Evolutionary conservation across 2,329 filamentous ascomycete genomes (phyloP).

Genomic region (Aureobasidium uvarum): DNA sequence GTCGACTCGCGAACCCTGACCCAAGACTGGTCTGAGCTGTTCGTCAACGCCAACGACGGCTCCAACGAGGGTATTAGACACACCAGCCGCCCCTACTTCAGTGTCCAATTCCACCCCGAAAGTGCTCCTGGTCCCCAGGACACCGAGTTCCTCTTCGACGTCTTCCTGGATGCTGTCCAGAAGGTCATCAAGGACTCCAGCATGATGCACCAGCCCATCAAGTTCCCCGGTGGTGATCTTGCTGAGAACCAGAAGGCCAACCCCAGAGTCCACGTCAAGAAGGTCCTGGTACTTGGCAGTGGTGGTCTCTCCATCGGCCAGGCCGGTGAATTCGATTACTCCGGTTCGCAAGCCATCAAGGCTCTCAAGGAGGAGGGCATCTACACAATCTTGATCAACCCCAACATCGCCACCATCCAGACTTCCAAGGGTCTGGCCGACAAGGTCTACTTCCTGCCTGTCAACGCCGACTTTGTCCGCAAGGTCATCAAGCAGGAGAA

Average conservation of each 20-base stretch:
- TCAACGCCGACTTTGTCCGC: constrained; percentile 94
- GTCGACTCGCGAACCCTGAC: constrained; percentile 78
- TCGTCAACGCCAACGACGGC: constrained; percentile 96
- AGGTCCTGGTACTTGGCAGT: constrained; percentile 89
- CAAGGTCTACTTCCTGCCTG: constrained; percentile 97
- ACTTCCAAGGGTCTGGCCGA: constrained; percentile 97
- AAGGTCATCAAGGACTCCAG: constrained; percentile 66
- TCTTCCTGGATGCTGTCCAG: constrained; percentile 84
- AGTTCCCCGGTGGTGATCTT: constrained; percentile 80
- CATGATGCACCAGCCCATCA: constrained; percentile 69
- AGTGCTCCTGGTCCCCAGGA: constrained; percentile 93
- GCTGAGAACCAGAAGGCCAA: constrained; percentile 75
- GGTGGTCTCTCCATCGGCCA: constrained; percentile 97
- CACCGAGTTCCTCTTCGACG: constrained; percentile 95
- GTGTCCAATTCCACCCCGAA: constrained; percentile 99
- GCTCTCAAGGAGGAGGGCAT: constrained; percentile 97
- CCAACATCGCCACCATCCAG: constrained; percentile 98
- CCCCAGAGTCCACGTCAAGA: constrained; percentile 82
- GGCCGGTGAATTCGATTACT: constrained; percentile 98
- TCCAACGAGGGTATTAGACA: constrained; percentile 98
- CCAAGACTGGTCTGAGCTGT: constrained; percentile 84
- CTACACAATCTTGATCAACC: constrained; percentile 97
- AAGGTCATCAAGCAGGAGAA: constrained; percentile 95
- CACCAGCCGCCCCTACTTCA: constrained; percentile 83
- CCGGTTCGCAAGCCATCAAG: constrained; percentile 97